Percentiles rank a stretch among this genome's conserved stretches.
These are phyloP conservation scores for Fraxinus sp. DNA, from an alignment of 305 asterid species.

Conservation along the genomic window DNA sequence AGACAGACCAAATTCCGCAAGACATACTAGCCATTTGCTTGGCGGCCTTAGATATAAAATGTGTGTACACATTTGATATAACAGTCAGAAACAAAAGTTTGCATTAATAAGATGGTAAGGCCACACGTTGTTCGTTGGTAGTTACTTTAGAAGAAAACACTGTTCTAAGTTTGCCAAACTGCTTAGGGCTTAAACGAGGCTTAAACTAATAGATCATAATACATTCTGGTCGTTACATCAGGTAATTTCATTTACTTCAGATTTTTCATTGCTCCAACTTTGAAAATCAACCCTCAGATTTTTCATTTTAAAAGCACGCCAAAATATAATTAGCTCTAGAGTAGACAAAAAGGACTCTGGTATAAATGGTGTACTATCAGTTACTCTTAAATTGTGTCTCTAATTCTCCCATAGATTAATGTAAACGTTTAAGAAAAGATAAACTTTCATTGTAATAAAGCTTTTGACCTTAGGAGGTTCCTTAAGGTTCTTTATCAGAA, in stretches of 20 bases:
- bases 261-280: neutral
- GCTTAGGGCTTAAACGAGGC: neutral
- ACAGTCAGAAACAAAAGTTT: neutral
- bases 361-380: neutral
- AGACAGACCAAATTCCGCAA: constrained; percentile 12
- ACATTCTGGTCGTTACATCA: neutral
- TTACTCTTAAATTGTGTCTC: constrained; percentile 11
- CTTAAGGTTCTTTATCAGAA: neutral
- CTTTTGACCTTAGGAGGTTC: neutral
- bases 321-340: neutral
- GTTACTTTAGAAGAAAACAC: neutral
- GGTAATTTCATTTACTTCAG: neutral
- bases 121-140: neutral
- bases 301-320: neutral
- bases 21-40: constrained; percentile 6
- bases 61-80: neutral
- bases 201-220: neutral
- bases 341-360: neutral
- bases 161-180: neutral
- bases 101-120: neutral
- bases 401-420: neutral
- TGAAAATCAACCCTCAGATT: neutral
- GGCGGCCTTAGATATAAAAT: constrained; percentile 4
- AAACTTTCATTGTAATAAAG: neutral
- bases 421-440: neutral